phyloP scores from a whole-genome alignment of 1,284 basidiomycete species.

The Acaromyces ingoldii region DNA sequence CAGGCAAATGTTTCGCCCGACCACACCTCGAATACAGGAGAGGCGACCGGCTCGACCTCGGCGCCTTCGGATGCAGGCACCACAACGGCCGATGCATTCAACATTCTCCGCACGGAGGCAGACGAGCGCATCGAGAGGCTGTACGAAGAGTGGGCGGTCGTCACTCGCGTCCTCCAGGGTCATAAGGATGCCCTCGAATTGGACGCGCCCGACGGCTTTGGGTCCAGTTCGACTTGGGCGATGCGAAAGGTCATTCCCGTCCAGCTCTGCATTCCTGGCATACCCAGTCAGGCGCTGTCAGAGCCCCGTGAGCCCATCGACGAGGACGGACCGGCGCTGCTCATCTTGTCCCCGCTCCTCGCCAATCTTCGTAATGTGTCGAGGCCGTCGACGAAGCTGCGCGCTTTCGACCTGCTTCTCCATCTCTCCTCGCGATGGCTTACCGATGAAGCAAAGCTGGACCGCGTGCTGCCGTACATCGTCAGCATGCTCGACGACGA shows the following conservation, averaged over 20 bases:
- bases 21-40: conserved; percentile 1
- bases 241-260: conserved; percentile 25
- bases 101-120: conserved; percentile 20
- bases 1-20: too few relatives aligned
- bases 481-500: conserved; percentile 84
- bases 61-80: conserved; percentile 8
- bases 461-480: conserved; percentile 86
- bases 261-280: conserved; percentile 33
- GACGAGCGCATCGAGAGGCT: conserved; percentile 47
- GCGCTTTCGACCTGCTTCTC: conserved; percentile 79
- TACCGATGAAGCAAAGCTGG: conserved; percentile 90
- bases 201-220: not conserved
- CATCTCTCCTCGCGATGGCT: conserved; percentile 70
- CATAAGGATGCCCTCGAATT: conserved; percentile 1
- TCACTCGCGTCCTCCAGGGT: conserved; percentile 30
- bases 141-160: conserved; percentile 44
- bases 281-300: conserved; percentile 14
- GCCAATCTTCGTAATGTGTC: conserved; percentile 85
- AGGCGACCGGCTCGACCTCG: conserved; percentile 1
- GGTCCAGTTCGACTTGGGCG: too few relatives aligned
- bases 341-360: conserved; percentile 77
- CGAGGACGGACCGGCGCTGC: conserved; percentile 70
- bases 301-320: conserved; percentile 7
- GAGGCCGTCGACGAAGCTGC: conserved; percentile 78
- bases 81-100: not conserved